Conservation (phyloP, 305 asterid genomes). For the Fraxinus sp. region DNA sequence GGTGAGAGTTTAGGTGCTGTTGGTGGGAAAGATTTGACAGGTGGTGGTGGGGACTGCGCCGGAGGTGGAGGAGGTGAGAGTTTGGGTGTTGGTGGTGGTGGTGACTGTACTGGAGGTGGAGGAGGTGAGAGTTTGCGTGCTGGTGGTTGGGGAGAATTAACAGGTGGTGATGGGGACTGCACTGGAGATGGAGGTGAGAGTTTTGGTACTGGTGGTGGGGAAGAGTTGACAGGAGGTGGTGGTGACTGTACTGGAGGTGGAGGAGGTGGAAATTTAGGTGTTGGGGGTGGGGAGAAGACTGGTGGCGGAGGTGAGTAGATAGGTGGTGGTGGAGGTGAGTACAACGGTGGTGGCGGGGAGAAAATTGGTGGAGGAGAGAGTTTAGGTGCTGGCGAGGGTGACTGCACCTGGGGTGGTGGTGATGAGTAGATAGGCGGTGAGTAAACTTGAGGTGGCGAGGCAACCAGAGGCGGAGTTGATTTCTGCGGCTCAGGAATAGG, state of each 20-base stretch:
- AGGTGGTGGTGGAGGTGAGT: too few species aligned
- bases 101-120: background rate
- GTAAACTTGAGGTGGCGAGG: background rate
- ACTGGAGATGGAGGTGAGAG: slow-evolving; percentile 19
- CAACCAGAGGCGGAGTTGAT: background rate
- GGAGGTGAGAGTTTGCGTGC: background rate
- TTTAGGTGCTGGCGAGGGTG: background rate
- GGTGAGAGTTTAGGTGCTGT: background rate
- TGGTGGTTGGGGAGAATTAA: background rate
- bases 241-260: too few species aligned
- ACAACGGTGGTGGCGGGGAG: slow-evolving; percentile 16
- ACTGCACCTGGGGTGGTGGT: background rate
- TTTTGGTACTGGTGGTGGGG: slow-evolving; percentile 29
- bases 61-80: slow-evolving; percentile 13
- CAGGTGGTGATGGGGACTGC: background rate
- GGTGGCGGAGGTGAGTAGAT: too few species aligned
- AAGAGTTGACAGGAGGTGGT: background rate
- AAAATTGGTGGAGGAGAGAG: background rate
- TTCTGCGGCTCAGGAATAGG: slow-evolving; percentile 2
- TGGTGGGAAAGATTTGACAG: background rate
- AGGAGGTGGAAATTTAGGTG: too few species aligned
- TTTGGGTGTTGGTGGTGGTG: background rate
- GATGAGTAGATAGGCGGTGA: background rate
- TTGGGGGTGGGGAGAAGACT: too few species aligned
- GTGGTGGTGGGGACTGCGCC: slow-evolving; percentile 13